A percentile compares a stretch with the other conserved stretches of the same genome.
Conservation (phyloP, 2,329 filamentous ascomycete genomes). For the Parastagonospora nodorum region DNA sequence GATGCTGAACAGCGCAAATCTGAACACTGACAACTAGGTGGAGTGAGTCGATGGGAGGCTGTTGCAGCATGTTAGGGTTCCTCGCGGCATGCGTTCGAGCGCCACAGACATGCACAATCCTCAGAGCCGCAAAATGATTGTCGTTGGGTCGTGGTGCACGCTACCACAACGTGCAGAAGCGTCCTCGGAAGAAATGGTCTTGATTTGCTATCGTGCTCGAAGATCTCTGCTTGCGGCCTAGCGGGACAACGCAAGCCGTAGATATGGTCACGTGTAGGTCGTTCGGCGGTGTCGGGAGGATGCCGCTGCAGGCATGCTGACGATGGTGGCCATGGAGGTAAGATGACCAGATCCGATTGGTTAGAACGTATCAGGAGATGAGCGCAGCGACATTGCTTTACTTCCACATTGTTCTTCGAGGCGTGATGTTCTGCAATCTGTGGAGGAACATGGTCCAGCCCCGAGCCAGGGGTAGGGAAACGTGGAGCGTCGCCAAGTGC, state of each 20-base stretch:
- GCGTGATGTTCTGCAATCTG: background rate
- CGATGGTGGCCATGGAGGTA: background rate
- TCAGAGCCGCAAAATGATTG: conserved; percentile 14
- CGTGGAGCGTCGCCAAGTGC: conserved; percentile 4
- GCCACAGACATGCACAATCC: background rate
- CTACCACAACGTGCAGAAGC: conserved; percentile 24
- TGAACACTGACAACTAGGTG: background rate
- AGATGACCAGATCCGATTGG: background rate
- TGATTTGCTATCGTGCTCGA: conserved; percentile 28
- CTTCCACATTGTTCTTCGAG: too few species aligned
- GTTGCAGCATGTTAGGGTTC: conserved; percentile 4
- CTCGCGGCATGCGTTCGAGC: conserved; percentile 8
- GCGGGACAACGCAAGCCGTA: conserved; percentile 15
- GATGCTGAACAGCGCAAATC: too few species aligned
- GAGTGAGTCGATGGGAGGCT: background rate
- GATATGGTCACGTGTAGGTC: conserved; percentile 21
- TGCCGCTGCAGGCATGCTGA: conserved; percentile 7
- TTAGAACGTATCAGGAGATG: too few species aligned
- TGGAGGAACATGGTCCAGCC: background rate
- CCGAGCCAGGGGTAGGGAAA: too few species aligned
- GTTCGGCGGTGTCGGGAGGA: conserved; percentile 10
- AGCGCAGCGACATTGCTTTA: too few species aligned
- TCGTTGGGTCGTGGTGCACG: conserved; percentile 20
- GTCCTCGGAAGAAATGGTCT: conserved; percentile 22
- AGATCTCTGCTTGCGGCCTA: conserved; percentile 25